Evolutionary conservation across 352 stramenopile genomes (phyloP), one percentile per base, ranked within the genome.

Genomic region (Peronosclerospora sorghi): DNA sequence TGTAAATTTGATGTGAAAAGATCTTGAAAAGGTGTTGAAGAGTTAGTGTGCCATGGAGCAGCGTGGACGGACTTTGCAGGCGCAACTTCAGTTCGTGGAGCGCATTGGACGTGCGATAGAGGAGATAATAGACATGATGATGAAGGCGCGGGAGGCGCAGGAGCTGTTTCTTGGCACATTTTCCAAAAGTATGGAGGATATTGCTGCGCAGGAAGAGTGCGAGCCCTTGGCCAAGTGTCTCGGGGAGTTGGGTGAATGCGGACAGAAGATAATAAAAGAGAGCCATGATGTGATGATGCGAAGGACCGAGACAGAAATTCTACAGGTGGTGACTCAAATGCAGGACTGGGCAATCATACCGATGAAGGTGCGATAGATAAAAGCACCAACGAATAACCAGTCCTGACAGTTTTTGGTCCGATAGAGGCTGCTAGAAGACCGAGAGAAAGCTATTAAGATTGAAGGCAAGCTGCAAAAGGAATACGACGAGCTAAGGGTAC

Each of bases 21-120:
- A 48, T 50, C 29, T 56, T 54, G 20, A n/a, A n/a, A n/a, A n/a
- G n/a, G 24, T 30, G 19, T 49, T 57, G 47, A 48, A 56, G n/a
- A n/a, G n/a, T n/a, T n/a, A n/a, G n/a, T n/a, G 40, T 27, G 29
- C 18, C 2, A 78, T 77, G 67, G 74, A 76, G 56, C 61, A 76
- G 36, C 62, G 57, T 7, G 56, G 66, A 1, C 52, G 52, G 26
- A 54, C 56, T 15, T 40, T 86, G 18, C 62, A 74, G 47, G 57
- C 68, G 46, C 73, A 81, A 40, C 45, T 92, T 41, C 72, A 88
- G 59, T 78, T 89, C 48, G 75, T 88, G 61, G 79, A 92, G 73
- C 70, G 70, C 45, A 92, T 83, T 44, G 62, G 68, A 1, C 72
- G 59, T 34, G 72, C 75, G 28, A 55, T 92, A n/a, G 72, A 86